Conservation (phyloP, 2,329 filamentous ascomycete species). For the Penicillium sp. region DNA sequence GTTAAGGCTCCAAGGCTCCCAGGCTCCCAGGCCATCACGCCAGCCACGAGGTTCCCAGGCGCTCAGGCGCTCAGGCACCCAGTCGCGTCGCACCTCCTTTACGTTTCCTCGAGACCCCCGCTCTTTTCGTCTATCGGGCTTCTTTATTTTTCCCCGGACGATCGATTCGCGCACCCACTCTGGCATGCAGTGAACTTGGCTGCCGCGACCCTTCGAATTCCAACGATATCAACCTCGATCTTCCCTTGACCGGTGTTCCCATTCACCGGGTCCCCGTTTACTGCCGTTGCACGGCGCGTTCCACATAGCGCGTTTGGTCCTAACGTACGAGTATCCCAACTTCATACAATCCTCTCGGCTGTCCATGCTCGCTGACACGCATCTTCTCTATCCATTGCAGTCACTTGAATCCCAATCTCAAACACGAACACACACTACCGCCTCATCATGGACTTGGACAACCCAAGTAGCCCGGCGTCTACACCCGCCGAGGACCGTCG, state of each 20-base stretch:
- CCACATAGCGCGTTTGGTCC: constrained; percentile 32
- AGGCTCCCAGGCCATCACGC: constrained; percentile 2
- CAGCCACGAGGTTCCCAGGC: constrained; percentile 18
- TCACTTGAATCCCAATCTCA: not conserved
- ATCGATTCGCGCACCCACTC: constrained; percentile 7
- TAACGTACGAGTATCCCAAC: constrained; percentile 16
- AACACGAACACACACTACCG: not conserved
- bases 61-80: constrained; percentile 14
- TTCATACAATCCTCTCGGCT: constrained; percentile 3
- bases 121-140: constrained; percentile 21
- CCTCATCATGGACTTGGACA: constrained; percentile 32
- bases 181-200: constrained; percentile 8
- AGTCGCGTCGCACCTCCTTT: constrained; percentile 30
- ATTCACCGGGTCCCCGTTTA: constrained; percentile 15
- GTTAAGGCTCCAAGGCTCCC: not conserved
- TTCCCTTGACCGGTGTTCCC: not conserved
- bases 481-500: constrained; percentile 44
- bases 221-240: not conserved
- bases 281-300: constrained; percentile 33
- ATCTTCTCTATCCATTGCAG: constrained; percentile 12
- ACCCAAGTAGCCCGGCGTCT: constrained; percentile 22
- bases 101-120: constrained; percentile 23
- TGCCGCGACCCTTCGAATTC: not conserved
- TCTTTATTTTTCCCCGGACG: constrained; percentile 7
- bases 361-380: constrained; percentile 17